A percentile compares a stretch with the other conserved stretches of the same genome.
phyloP scores from a whole-genome alignment of 768 basidiomycete genomes.

The Cystofilobasidium ferigula region DNA sequence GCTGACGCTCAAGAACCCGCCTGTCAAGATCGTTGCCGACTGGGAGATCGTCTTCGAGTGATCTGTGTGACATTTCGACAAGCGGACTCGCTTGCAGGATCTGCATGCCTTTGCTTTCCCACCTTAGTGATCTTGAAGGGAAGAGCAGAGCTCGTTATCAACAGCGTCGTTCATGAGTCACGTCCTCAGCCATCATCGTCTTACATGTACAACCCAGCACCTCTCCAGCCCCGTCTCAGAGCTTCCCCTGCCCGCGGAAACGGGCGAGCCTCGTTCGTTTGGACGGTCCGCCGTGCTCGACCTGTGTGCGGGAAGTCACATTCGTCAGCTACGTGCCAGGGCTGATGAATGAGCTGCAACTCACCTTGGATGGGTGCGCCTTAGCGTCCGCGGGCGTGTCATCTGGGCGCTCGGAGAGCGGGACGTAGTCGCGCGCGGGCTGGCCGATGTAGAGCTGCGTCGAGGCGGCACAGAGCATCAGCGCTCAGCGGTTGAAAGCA shows the following conservation, averaged over 20 bases:
- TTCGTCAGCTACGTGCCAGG: not conserved
- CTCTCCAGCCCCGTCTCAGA: no score
- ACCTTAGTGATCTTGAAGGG: not conserved
- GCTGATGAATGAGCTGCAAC: not conserved
- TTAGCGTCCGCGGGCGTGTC: not conserved
- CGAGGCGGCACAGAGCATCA: not conserved
- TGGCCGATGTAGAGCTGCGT: slow-evolving; percentile 66
- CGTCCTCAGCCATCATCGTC: no score
- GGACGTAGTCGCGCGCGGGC: slow-evolving; percentile 61
- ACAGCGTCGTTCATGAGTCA: not conserved
- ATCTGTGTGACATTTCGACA: no score
- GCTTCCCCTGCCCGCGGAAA: slow-evolving; percentile 13
- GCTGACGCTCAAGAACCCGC: slow-evolving; percentile 50
- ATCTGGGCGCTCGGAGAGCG: not conserved
- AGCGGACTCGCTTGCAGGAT: no score
- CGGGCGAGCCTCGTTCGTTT: slow-evolving; percentile 1
- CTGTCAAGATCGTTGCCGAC: slow-evolving; percentile 34
- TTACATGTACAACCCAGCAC: no score
- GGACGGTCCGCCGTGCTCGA: slow-evolving; percentile 14
- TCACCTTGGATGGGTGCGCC: slow-evolving; percentile 1
- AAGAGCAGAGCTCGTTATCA: slow-evolving; percentile 14
- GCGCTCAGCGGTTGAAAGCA: no score
- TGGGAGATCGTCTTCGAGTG: slow-evolving; percentile 37
- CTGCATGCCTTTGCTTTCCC: no score
- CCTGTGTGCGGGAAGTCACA: not conserved